These are phyloP conservation scores for Anisogramma anomala DNA, from an alignment of 2,329 filamentous ascomycete species.

Conservation along the genomic window DNA sequence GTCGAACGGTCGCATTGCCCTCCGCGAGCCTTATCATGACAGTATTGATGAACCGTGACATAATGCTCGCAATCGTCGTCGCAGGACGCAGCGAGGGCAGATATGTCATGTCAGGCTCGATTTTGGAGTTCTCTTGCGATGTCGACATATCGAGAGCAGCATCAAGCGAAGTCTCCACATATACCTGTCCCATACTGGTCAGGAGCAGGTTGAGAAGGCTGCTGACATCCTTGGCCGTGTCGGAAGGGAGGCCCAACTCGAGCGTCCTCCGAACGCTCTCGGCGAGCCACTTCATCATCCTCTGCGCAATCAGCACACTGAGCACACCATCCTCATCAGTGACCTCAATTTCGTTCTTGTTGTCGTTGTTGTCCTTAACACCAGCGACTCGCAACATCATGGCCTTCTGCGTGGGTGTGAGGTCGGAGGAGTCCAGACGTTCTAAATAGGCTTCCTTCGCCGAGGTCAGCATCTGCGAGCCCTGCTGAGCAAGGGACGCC, in stretches of 20 bases:
- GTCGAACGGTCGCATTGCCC: conserved; percentile 77
- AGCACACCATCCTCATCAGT: conserved; percentile 79
- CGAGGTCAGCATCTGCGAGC: conserved; percentile 75
- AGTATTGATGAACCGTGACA: conserved; percentile 83
- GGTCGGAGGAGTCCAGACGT: conserved; percentile 75
- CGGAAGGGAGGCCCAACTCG: conserved; percentile 75
- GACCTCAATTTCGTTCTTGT: conserved; percentile 80
- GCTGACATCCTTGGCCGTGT: conserved; percentile 89
- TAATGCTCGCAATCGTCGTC: conserved; percentile 82
- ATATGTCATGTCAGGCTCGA: conserved; percentile 79
- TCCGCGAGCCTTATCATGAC: conserved; percentile 84
- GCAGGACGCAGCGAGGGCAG: conserved; percentile 67
- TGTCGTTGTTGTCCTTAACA: conserved; percentile 60
- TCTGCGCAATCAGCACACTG: conserved; percentile 78
- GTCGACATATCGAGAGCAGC: conserved; percentile 63
- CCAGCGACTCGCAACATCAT: conserved; percentile 87
- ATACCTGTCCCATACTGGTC: conserved; percentile 76
- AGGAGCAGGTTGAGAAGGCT: conserved; percentile 74
- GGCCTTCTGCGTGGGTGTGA: conserved; percentile 76
- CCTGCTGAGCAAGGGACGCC: conserved; percentile 79
- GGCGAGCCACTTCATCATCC: conserved; percentile 95
- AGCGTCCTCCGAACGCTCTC: conserved; percentile 86
- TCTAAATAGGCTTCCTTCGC: conserved; percentile 88
- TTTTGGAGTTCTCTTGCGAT: conserved; percentile 66
- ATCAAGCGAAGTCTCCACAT: conserved; percentile 55